Percentiles rank a stretch among this genome's conserved stretches.
phyloP scores from a whole-genome alignment of 768 basidiomycete species.

The Gloeostereum incarnatum region DNA sequence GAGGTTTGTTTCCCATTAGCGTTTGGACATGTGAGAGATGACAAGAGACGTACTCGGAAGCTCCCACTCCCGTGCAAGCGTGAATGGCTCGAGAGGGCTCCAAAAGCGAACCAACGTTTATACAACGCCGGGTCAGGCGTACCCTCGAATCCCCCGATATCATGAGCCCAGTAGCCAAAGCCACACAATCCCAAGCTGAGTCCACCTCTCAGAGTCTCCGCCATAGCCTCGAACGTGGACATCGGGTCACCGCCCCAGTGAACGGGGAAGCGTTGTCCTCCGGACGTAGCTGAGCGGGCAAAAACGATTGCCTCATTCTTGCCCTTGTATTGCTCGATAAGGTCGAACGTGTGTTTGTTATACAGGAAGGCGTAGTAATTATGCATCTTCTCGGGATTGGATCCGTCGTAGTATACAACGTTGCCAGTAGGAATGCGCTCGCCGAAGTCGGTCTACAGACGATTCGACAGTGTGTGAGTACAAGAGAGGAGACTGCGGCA shows the following conservation, averaged over 20 bases:
- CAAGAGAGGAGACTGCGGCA: not conserved
- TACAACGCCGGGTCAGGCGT: constrained; percentile 28
- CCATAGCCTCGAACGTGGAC: constrained; percentile 39
- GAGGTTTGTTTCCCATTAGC: not conserved
- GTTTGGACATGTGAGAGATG: not conserved
- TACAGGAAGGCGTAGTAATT: constrained; percentile 23
- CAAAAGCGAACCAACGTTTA: constrained; percentile 37
- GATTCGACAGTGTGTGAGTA: too few species aligned
- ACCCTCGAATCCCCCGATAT: constrained; percentile 27
- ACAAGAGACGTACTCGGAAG: constrained; percentile 25
- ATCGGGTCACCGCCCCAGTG: constrained; percentile 39
- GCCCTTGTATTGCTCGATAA: constrained; percentile 26
- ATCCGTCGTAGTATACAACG: constrained; percentile 17
- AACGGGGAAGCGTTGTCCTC: constrained; percentile 31
- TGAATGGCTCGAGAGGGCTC: constrained; percentile 28
- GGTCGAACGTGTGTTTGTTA: constrained; percentile 33
- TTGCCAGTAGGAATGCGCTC: constrained; percentile 31
- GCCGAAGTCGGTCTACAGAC: constrained; percentile 19
- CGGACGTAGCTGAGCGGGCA: constrained; percentile 35
- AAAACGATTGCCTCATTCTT: constrained; percentile 32
- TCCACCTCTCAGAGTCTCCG: constrained; percentile 34
- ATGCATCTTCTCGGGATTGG: constrained; percentile 17
- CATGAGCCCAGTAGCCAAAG: constrained; percentile 36
- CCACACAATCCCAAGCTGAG: constrained; percentile 31
- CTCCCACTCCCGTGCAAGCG: constrained; percentile 36